Evolutionary conservation across 2,329 filamentous ascomycete species (phyloP), one percentile per base, ranked within the genome.

Genomic region (Aspergillus persii): DNA sequence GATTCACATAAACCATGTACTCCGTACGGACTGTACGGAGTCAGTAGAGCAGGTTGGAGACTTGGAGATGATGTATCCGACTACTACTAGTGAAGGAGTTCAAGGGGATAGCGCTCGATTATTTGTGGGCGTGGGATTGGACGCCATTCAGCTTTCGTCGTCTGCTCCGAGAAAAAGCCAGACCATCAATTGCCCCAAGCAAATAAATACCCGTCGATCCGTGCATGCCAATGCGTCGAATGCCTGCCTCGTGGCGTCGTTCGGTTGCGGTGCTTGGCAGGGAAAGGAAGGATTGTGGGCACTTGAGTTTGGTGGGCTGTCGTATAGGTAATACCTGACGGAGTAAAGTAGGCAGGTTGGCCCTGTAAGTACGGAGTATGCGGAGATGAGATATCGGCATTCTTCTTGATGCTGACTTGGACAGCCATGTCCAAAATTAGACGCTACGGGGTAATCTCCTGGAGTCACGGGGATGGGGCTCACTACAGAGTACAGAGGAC

Each of bases 211-310:
- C 41, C 50, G 64, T 61, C 61, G 64, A 66, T 65, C 64, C 53
- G 59, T 63, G 61, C 58, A 61, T 61, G 55, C 33, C 49, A 63
- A 58, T 58, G 56, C 61, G 53, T 54, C 61, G 49, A 50, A 61
- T 44, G 46, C 58, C 54, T 56, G 49, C 62, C 61, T 64, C 62
- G 63, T 66, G 64, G 64, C 59, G 50, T 61, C 33, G 58, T 58
- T 56, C 55, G 52, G 48, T 61, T 59, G 57, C 54, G 54, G 50
- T 56, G 18, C 44, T 54, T 51, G 60, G 46, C 55, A 61, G 51
- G 54, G 55, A 54, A 54, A 11, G 33, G 36, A 47, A 48, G 27
- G 5, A 23, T 23, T 26, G 59, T 59, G 59, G 57, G 50, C 56
- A 57, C 57, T 39, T 44, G 53, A 59, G 39, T 48, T 49, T 52